These are phyloP conservation scores for Neurospora sp. DNA, from an alignment of 495 filamentous ascomycete genomes.

Conservation along the genomic window DNA sequence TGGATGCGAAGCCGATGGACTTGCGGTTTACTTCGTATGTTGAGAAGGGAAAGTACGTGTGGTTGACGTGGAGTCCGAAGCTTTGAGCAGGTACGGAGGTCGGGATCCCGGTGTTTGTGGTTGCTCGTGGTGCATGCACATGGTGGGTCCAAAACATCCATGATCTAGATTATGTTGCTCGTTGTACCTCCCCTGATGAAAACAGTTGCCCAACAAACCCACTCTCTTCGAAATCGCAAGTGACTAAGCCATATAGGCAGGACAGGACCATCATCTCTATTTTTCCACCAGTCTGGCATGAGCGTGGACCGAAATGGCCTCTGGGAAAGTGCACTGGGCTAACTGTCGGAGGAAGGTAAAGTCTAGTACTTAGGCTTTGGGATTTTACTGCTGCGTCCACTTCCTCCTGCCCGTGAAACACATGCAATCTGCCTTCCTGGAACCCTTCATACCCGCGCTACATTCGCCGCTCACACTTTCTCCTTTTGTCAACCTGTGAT, in stretches of 20 bases:
- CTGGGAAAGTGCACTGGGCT: background rate
- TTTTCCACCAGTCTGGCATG: background rate
- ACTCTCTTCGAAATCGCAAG: background rate
- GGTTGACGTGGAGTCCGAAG: conserved; percentile 11
- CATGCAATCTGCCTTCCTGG: background rate
- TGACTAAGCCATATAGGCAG: background rate
- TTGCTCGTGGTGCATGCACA: background rate
- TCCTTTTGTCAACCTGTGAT: background rate
- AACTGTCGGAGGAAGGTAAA: background rate
- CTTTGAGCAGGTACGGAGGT: background rate
- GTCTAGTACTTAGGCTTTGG: background rate
- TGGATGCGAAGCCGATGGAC: conserved; percentile 3
- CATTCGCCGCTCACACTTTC: background rate
- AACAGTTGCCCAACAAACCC: background rate
- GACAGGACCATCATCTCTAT: background rate
- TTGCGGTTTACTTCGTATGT: conserved; percentile 7
- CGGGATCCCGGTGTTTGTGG: background rate
- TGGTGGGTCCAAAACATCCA: background rate
- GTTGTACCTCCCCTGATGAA: background rate
- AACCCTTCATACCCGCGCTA: background rate
- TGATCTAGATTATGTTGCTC: background rate
- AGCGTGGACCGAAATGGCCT: background rate
- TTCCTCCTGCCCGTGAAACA: background rate
- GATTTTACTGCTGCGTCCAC: background rate
- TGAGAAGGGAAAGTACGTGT: conserved; percentile 14